Base-by-base conservation (phyloP, 192 early-diverging fungal genomes). In the Backusella morwellensis region DNA sequence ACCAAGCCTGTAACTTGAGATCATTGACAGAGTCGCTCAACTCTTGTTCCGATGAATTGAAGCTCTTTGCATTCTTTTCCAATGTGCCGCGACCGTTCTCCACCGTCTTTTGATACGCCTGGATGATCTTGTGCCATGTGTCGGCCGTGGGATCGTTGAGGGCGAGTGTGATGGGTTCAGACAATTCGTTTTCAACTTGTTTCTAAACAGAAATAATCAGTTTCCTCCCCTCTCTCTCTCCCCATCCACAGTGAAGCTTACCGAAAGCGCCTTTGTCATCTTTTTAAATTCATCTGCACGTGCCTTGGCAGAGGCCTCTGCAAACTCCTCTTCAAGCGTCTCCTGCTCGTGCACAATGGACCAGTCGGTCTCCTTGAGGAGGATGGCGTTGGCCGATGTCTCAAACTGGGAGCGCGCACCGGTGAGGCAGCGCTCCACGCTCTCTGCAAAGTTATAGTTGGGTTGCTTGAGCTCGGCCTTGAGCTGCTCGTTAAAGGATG, bases 101-200 rank as follows among this genome's bases (percentile, higher is more conserved):
- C 0, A 86, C 79, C 1, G 90, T 83, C 9, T 84, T 81, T 34
- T 89, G 80, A 66, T 89, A 91, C 63, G 93, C 81, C 1, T 66
- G 71, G 72, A 97, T 82, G 9, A 97, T 85, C 15, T 83, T 83
- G 11, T 74, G 74, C 97, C 97, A 98, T 89, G 95, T 92, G 35
- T 85, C 84, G 0, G 84, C 73, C 2, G 76, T 75, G 1, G 91
- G 90, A 34, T 92, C 90, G 80, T 93, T 93, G 66, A 97, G 84
- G 6, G 86, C 82, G 4, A 93, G 85, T 9, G 89, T 78, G 21
- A 97, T 81, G 7, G 90, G 86, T 68, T 99, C 97, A 66, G 89
- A 73, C 72, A 97, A 72, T 38, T 86, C 80, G 29, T 85, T 86
- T 63, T 86, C 83, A 6, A 90, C 72, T 73, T 85, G 82, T 78